A percentile compares a stretch with the other conserved stretches of the same genome.
Conservation (phyloP, 2,329 filamentous ascomycete genomes). For the Aspergillus ustus region DNA sequence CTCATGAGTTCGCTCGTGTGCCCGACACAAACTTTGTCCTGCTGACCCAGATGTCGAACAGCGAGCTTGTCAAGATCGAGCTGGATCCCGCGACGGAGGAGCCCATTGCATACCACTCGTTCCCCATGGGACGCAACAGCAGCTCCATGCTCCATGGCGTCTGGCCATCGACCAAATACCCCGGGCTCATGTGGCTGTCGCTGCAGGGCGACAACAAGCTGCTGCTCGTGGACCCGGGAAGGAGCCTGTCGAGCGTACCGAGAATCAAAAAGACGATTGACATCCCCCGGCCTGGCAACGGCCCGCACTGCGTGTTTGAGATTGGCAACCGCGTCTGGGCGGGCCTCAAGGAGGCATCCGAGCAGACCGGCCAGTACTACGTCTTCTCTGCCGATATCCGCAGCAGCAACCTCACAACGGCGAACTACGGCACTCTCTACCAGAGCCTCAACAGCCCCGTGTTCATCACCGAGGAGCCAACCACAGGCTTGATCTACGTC, state of each 20-base stretch:
- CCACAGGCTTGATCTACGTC: constrained; percentile 10
- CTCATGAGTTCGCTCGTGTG: constrained; percentile 2
- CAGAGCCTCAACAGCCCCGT: constrained; percentile 12
- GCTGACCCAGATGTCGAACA: constrained; percentile 26
- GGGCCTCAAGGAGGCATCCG: constrained; percentile 7
- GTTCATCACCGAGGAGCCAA: constrained; percentile 11
- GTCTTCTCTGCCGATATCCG: constrained; percentile 11
- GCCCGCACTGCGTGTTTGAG: constrained; percentile 11
- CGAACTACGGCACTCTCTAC: neutral
- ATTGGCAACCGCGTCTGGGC: constrained; percentile 14
- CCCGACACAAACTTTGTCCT: constrained; percentile 25
- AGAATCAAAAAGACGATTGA: neutral
- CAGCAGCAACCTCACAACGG: neutral
- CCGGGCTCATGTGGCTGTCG: constrained; percentile 10
- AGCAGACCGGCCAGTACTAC: constrained; percentile 7
- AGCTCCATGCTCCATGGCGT: constrained; percentile 6
- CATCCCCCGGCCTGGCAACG: constrained; percentile 5
- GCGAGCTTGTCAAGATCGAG: constrained; percentile 26
- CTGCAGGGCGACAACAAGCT: constrained; percentile 13
- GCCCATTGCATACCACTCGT: constrained; percentile 10
- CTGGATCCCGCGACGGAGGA: constrained; percentile 3
- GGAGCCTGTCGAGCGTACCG: neutral
- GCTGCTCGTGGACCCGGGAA: constrained; percentile 10
- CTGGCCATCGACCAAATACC: constrained; percentile 8
- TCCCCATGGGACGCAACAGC: constrained; percentile 7